phyloP scores from a whole-genome alignment of 2,329 filamentous ascomycete species.

The Fusarium staphyleae region DNA sequence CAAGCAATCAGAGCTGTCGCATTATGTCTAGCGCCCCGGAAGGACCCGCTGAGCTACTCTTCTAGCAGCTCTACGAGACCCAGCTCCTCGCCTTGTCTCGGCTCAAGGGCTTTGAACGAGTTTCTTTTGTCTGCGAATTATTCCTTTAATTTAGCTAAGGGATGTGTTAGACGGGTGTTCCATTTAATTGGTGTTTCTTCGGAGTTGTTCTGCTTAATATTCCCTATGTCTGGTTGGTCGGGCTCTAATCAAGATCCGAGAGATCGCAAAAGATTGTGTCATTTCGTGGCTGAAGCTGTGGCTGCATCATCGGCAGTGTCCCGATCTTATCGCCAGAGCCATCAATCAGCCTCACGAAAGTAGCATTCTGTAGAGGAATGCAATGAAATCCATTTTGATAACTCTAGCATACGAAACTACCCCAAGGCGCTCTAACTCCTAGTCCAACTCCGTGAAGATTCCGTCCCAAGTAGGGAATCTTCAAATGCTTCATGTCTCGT shows the following conservation, averaged over 20 bases:
- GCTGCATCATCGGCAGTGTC: background rate
- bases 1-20: slow-evolving; percentile 39
- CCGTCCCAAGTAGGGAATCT: slow-evolving; percentile 2
- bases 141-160: slow-evolving; percentile 2
- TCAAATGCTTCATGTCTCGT: slow-evolving; percentile 37
- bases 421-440: slow-evolving; percentile 25
- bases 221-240: background rate
- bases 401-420: background rate
- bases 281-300: slow-evolving; percentile 5
- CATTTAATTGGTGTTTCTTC: slow-evolving; percentile 4
- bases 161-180: slow-evolving; percentile 2
- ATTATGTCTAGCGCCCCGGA: slow-evolving; percentile 42
- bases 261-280: background rate
- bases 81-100: slow-evolving; percentile 38
- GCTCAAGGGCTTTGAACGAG: slow-evolving; percentile 33
- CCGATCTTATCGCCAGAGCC: slow-evolving; percentile 3
- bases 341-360: background rate
- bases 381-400: too few species aligned
- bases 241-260: slow-evolving; percentile 3
- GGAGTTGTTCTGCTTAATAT: background rate
- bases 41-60: slow-evolving; percentile 37
- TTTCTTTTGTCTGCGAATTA: slow-evolving; percentile 18
- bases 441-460: slow-evolving; percentile 1
- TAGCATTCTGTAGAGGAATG: too few species aligned
- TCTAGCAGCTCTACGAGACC: slow-evolving; percentile 8